phyloP scores from a whole-genome alignment of 257 asterid genomes.

The Eustoma russellianum region DNA sequence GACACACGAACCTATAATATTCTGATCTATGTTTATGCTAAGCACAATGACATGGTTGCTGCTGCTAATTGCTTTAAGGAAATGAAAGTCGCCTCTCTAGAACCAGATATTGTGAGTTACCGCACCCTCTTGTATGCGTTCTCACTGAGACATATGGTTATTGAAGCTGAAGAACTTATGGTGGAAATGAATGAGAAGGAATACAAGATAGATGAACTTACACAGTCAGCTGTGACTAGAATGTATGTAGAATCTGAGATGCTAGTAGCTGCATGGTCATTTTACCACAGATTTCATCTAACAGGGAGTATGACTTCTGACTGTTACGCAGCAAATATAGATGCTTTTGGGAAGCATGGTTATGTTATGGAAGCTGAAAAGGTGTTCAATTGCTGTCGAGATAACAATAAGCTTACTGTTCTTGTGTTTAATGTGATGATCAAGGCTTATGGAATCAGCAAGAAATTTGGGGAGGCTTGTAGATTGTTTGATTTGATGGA shows the following conservation, averaged over 20 bases:
- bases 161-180: slow-evolving; percentile 63
- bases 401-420: slow-evolving; percentile 33
- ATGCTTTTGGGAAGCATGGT: slow-evolving; percentile 86
- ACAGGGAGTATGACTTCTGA: slow-evolving; percentile 71
- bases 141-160: slow-evolving; percentile 74
- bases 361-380: slow-evolving; percentile 52
- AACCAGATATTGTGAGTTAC: slow-evolving; percentile 80
- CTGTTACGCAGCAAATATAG: slow-evolving; percentile 85
- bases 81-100: slow-evolving; percentile 73
- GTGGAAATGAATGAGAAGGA: slow-evolving; percentile 70
- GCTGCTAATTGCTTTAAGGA: slow-evolving; percentile 58
- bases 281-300: slow-evolving; percentile 62
- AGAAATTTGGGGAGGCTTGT: slow-evolving; percentile 65
- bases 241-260: slow-evolving; percentile 82
- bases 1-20: slow-evolving; percentile 82
- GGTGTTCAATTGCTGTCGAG: slow-evolving; percentile 49
- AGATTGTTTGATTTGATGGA: slow-evolving; percentile 56
- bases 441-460: slow-evolving; percentile 82
- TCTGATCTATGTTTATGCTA: slow-evolving; percentile 73
- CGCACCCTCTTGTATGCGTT: slow-evolving; percentile 84
- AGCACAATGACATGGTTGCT: slow-evolving; percentile 49
- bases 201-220: slow-evolving; percentile 69
- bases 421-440: slow-evolving; percentile 83
- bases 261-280: slow-evolving; percentile 54
- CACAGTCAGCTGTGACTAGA: slow-evolving; percentile 84